Evolutionary conservation across 73 alveolate genomes (phyloP), one percentile per base, ranked within the genome.

Genomic region (Paramecium bursaria): DNA sequence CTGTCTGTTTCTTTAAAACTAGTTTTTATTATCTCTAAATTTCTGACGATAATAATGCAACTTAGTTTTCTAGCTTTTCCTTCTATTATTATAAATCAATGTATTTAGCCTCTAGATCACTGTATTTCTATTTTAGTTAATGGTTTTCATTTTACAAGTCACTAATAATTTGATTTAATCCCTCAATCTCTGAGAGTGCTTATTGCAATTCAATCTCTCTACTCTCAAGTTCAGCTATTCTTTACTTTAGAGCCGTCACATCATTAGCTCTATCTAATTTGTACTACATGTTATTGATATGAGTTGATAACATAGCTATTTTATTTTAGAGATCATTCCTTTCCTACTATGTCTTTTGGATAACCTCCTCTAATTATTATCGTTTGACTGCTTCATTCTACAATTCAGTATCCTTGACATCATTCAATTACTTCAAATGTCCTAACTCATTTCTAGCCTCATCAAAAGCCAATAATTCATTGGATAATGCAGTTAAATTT

Each of bases 1-100:
- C 82, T 21, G 44, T 57, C 44, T 67, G 21, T 30, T 67, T 67
- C 31, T 67, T 67, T 39, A 39, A 39, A 4, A 39, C 44, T 0
- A 67, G 44, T 35, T 25, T 47, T 67, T 67, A 39, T 42, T 39
- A 42, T 67, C 82, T 67, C 35, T 67, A 42, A 39, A 67, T 67
- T 67, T 67, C 82, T 35, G 82, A 31, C 10, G 82, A 67, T 15
- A 67, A 42, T 57, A 67, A 39, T 30, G 82, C 82, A 21, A 67
- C 26, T 21, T 67, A 39, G 44, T 67, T 67, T 67, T 67, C 82
- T 57, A 67, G 19, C 35, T 67, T 39, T 42, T 67, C 82, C 10
- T 67, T 67, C 0, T 21, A 13, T 7, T 21, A 47, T 30, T 25
- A 21, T 35, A 67, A 14, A 10, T 67, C 26, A 21, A 39, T 10